Evolutionary conservation across 2,329 filamentous ascomycete genomes (phyloP).

Genomic region (Fusarium anthophilum): DNA sequence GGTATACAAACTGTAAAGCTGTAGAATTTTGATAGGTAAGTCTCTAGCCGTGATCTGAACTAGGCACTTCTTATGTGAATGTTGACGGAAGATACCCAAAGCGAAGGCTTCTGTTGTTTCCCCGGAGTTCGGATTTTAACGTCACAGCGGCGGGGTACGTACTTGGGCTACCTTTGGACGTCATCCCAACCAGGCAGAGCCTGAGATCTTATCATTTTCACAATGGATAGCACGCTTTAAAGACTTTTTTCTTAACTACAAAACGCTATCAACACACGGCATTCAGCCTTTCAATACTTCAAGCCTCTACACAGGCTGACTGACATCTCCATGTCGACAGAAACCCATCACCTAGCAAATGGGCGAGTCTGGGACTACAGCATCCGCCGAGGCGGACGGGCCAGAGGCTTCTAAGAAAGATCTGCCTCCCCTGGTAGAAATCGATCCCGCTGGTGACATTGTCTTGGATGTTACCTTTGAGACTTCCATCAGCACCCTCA

Average conservation of each 20-base stretch:
- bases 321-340: conserved; percentile 41
- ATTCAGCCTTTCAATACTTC: not conserved
- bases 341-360: conserved; percentile 35
- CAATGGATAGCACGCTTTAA: not conserved
- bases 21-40: not conserved
- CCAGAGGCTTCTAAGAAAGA: conserved; percentile 42
- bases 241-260: conserved; percentile 11
- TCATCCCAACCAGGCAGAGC: conserved; percentile 18
- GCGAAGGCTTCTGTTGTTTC: not conserved
- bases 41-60: not conserved
- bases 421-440: conserved; percentile 55
- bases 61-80: not conserved
- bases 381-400: conserved; percentile 44
- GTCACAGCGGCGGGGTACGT: conserved; percentile 26
- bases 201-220: conserved; percentile 26
- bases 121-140: not conserved
- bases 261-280: conserved; percentile 5
- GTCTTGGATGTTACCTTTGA: conserved; percentile 74
- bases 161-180: conserved; percentile 4
- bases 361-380: conserved; percentile 46
- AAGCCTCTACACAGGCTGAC: conserved; percentile 19
- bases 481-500: conserved; percentile 62
- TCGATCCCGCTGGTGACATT: conserved; percentile 69
- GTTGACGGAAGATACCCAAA: not conserved
- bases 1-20: not conserved